Evolutionary conservation across 2,329 filamentous ascomycete species (phyloP).

Genomic region (Beauveria australis): DNA sequence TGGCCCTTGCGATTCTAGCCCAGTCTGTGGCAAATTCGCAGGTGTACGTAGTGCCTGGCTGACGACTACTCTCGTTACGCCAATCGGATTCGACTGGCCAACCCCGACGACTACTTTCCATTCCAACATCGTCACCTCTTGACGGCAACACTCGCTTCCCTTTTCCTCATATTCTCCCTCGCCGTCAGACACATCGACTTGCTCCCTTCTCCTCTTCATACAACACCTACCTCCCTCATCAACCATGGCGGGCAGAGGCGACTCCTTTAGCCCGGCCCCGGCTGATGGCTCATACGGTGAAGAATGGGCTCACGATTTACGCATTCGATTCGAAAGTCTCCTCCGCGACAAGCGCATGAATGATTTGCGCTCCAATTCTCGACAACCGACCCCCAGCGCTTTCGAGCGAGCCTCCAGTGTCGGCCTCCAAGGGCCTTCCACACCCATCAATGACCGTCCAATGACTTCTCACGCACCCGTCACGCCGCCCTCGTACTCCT

Average conservation of each 20-base stretch:
- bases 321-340: conserved; percentile 76
- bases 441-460: conserved; percentile 33
- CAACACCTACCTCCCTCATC: not conserved
- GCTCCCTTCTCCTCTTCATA: not conserved
- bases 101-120: conserved; percentile 3
- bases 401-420: conserved; percentile 42
- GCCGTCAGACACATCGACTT: not conserved
- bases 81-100: conserved; percentile 5
- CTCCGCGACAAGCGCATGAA: conserved; percentile 82
- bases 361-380: conserved; percentile 49
- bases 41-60: conserved; percentile 14
- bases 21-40: conserved; percentile 14
- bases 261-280: conserved; percentile 23
- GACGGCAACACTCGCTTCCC: conserved; percentile 4
- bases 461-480: conserved; percentile 37
- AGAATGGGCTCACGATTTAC: conserved; percentile 69
- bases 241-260: conserved; percentile 32
- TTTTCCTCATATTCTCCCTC: conserved; percentile 6
- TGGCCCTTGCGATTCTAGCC: conserved; percentile 10
- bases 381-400: conserved; percentile 51
- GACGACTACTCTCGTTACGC: conserved; percentile 9
- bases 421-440: conserved; percentile 32
- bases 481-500: conserved; percentile 41
- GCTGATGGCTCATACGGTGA: conserved; percentile 49
- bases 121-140: conserved; percentile 1